Conservation (phyloP, 192 early-diverging fungal species). For the Phlyctochytrium arcticum region DNA sequence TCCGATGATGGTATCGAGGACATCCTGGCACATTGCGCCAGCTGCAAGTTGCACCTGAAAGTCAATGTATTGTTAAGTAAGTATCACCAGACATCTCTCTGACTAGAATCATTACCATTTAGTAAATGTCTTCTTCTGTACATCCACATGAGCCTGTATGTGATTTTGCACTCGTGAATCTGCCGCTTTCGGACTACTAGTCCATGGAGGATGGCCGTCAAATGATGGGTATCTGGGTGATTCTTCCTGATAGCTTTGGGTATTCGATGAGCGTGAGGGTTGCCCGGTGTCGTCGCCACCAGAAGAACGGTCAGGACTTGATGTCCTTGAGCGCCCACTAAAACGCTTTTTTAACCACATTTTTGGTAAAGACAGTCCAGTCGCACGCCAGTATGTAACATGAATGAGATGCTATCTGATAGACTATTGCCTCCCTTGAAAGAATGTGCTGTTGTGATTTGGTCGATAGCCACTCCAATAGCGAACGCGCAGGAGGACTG, state of each 20-base stretch:
- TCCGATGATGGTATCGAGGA: background rate
- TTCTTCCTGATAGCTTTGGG: too few species aligned
- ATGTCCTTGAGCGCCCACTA: background rate
- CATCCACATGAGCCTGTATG: background rate
- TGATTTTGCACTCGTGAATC: conserved; percentile 5
- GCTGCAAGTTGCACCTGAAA: conserved; percentile 25
- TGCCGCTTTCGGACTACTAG: too few species aligned
- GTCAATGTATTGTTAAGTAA: background rate
- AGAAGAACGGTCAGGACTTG: background rate
- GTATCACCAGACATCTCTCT: background rate
- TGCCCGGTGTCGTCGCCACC: too few species aligned
- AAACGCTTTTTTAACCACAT: background rate
- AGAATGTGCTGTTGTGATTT: too few species aligned
- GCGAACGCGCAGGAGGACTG: too few species aligned
- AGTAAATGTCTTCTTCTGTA: conserved; percentile 25
- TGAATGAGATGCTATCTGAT: too few species aligned
- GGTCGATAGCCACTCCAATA: too few species aligned
- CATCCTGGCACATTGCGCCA: background rate
- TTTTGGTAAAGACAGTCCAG: background rate
- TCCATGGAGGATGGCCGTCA: too few species aligned
- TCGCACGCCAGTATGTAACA: too few species aligned
- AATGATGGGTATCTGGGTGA: too few species aligned
- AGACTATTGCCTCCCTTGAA: too few species aligned
- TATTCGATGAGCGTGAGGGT: too few species aligned
- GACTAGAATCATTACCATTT: conserved; percentile 17